Evolutionary conservation across 441 rosid species (phyloP).

Genomic region (Pelargonium cotyledonis): DNA sequence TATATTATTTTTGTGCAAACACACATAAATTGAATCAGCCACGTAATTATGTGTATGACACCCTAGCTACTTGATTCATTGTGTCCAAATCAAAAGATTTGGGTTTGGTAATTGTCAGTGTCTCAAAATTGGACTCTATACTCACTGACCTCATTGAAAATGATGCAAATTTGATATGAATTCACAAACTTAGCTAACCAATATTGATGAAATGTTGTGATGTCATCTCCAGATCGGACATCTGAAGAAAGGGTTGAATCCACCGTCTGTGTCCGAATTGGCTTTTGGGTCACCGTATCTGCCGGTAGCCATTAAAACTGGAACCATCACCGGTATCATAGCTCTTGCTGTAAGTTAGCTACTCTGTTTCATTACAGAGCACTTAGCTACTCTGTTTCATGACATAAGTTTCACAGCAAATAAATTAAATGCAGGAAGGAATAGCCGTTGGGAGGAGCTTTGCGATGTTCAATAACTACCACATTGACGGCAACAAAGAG

Average conservation of each 20-base stretch:
- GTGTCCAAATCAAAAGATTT: constrained; percentile 3
- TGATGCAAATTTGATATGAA: too few species aligned
- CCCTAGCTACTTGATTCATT: too few species aligned
- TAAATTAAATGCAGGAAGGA: constrained; percentile 39
- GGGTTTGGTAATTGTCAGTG: not conserved
- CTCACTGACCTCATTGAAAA: too few species aligned
- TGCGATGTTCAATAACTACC: constrained; percentile 55
- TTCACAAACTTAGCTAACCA: too few species aligned
- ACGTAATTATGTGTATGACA: not conserved
- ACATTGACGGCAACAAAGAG: constrained; percentile 59
- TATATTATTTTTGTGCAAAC: not conserved
- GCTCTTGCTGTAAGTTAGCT: constrained; percentile 70
- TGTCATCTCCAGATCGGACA: constrained; percentile 55
- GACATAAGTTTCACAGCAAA: not conserved
- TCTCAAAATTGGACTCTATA: not conserved
- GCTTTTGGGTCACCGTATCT: constrained; percentile 60
- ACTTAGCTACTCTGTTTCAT: not conserved
- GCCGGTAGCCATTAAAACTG: constrained; percentile 56
- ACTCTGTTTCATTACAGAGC: not conserved
- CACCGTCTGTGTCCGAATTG: constrained; percentile 58
- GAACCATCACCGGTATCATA: constrained; percentile 79
- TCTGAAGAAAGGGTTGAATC: constrained; percentile 82
- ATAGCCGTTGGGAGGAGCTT: constrained; percentile 59
- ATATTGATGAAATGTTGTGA: not conserved
- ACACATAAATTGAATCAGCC: not conserved